Base-by-base conservation (phyloP, 257 asterid genomes). In the Scutellaria barbata region DNA sequence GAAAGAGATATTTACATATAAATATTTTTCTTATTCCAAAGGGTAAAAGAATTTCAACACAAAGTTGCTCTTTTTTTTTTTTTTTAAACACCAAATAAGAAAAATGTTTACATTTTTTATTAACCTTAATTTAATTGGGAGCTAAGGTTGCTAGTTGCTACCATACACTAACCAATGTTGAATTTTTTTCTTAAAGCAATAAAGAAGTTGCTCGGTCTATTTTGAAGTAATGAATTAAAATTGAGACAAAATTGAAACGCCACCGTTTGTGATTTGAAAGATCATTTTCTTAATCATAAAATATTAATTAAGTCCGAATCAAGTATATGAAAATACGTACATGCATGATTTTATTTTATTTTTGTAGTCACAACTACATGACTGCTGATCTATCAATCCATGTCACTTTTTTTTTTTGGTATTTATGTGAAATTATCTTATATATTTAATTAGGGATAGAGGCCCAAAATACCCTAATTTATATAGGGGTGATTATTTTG, bases 131-230 rank as follows among this genome's bases (percentile, higher is more conserved):
- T 22, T 22, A 22, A 22, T 22, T 22, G 2, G 25, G 25, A 22
- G 25, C 25, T 22, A 22, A 22, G 25, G 25, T 22, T 22, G 25
- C 25, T 22, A 22, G 25, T 20, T 68, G 22, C 17, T 14, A 47
- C 17, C 57, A 37, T 20, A 18, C 8, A 9, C 46, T 10, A 58
- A 50, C 9, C 13, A 43, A 46, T n/a, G 14, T 40, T 9, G 62
- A 61, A 35, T 43, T 22, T 37, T 41, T 55, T 45, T 45, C 62
- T 77, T 66, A 30, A 72, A 77, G 82, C 72, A 66, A 78, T 17
- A 69, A 54, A 46, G 53, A 40, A 53, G 79, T 61, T 78, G 79
- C 11, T 20, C 69, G 13, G 79, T 79, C 82, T 50, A 74, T 79
- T 74, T 63, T 18, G n/a, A n/a, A 13, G 16, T 58, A 25, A 12